These are phyloP conservation scores for Ophiostoma ips DNA, from an alignment of 2,329 filamentous ascomycete species.

Conservation along the genomic window DNA sequence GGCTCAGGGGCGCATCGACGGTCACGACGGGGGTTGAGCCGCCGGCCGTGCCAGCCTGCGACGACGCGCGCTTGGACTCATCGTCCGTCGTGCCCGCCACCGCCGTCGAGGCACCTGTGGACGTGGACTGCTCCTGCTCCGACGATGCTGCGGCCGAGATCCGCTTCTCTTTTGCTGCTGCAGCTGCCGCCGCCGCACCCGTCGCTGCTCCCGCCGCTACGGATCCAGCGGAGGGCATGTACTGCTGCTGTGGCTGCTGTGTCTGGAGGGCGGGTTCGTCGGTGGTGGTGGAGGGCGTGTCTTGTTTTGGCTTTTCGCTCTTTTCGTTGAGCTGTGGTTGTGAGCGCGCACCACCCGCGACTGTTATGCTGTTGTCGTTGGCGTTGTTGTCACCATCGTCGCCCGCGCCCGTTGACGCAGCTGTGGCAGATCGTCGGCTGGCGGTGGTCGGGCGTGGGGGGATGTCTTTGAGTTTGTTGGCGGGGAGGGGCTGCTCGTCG, in stretches of 20 bases:
- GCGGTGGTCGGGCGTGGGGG: constrained; percentile 40
- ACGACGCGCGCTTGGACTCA: constrained; percentile 28
- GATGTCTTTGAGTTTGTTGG: constrained; percentile 43
- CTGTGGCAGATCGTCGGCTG: constrained; percentile 38
- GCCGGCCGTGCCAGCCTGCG: constrained; percentile 23
- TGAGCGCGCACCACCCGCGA: constrained; percentile 17
- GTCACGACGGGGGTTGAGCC: constrained; percentile 26
- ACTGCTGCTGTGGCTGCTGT: constrained; percentile 12
- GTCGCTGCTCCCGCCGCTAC: neutral
- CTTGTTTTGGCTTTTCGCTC: constrained; percentile 22
- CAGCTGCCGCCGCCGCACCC: neutral
- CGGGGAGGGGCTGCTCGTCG: constrained; percentile 37
- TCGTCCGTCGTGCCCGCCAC: constrained; percentile 19
- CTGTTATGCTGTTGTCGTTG: constrained; percentile 27
- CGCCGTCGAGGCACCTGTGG: constrained; percentile 9
- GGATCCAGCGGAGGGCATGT: constrained; percentile 5
- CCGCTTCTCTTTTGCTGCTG: constrained; percentile 28
- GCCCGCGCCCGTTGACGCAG: neutral
- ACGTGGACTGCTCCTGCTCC: constrained; percentile 28
- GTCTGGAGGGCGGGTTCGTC: constrained; percentile 11
- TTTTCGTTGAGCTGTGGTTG: constrained; percentile 35
- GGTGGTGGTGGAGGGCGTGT: neutral
- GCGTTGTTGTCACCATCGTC: constrained; percentile 18
- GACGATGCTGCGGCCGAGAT: constrained; percentile 29
- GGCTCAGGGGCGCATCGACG: constrained; percentile 24